A percentile compares a stretch with the other conserved stretches of the same genome.
Conservation (phyloP, 371 early-diverging fungal genomes). For the Mucor plumbeus region DNA sequence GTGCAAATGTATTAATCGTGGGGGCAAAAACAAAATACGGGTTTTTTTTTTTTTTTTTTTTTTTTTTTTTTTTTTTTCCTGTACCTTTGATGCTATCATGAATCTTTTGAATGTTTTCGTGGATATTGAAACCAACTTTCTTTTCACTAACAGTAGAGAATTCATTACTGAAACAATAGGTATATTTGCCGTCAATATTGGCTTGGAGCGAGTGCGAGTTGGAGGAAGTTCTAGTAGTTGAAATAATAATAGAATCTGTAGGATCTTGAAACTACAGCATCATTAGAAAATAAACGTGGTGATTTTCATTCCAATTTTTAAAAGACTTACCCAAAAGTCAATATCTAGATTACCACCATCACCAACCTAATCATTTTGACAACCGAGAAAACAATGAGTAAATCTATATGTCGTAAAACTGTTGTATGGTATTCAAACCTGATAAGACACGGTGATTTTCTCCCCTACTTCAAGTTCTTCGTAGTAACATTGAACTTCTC, state of each 20-base stretch:
- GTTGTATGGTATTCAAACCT: slow-evolving; percentile 34
- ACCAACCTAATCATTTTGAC: slow-evolving; percentile 51
- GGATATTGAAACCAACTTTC: slow-evolving; percentile 59
- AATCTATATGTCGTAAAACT: not conserved
- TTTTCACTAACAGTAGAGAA: slow-evolving; percentile 59
- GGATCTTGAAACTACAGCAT: slow-evolving; percentile 48
- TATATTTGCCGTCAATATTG: slow-evolving; percentile 60
- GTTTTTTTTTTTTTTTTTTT: too few relatives aligned
- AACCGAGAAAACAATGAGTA: not conserved
- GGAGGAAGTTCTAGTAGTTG: slow-evolving; percentile 51
- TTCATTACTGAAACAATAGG: slow-evolving; percentile 81
- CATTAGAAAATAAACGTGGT: not conserved
- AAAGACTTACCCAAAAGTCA: slow-evolving; percentile 73
- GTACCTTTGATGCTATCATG: slow-evolving; percentile 43
- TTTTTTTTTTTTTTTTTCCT: not conserved
- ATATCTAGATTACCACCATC: slow-evolving; percentile 74
- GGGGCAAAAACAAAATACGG: not conserved
- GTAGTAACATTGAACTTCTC: slow-evolving; percentile 59
- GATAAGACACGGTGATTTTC: slow-evolving; percentile 68
- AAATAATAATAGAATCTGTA: slow-evolving; percentile 49
- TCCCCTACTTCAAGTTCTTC: slow-evolving; percentile 66
- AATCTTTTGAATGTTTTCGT: slow-evolving; percentile 49
- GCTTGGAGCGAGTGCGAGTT: slow-evolving; percentile 63
- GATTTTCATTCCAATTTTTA: not conserved
- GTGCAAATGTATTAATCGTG: not conserved